A percentile compares a stretch with the other conserved stretches of the same genome.
These are phyloP conservation scores for Durusdinium trenchii DNA, from an alignment of 73 alveolate genomes.

Conservation along the genomic window DNA sequence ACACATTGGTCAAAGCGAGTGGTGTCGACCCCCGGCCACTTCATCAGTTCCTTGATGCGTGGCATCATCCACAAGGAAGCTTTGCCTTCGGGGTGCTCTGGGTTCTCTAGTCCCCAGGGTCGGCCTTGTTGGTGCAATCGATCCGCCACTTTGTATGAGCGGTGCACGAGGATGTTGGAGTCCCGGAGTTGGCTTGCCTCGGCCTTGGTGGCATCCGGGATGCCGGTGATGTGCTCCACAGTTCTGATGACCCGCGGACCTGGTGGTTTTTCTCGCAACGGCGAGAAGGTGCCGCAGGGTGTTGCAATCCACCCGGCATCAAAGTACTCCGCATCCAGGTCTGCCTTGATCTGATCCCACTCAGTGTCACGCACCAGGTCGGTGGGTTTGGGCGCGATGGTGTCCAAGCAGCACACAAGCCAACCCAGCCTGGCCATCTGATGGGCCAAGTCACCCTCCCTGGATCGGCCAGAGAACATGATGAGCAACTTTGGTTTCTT, in stretches of 20 bases:
- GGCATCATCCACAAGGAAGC: not conserved
- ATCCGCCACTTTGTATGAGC: not conserved
- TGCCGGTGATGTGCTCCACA: not conserved
- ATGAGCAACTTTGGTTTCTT: not conserved
- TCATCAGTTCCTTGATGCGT: not conserved
- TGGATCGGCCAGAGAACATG: not conserved
- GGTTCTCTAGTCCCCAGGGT: constrained; percentile 4
- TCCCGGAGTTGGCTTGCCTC: constrained; percentile 3
- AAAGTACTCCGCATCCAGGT: not conserved
- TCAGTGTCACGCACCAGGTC: not conserved
- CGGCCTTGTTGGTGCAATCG: not conserved
- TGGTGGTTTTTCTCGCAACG: not conserved
- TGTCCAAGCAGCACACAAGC: not conserved
- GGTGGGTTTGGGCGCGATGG: not conserved
- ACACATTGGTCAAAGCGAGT: not conserved
- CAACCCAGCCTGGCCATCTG: not conserved
- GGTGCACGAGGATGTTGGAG: not conserved
- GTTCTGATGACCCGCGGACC: not conserved
- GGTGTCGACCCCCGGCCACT: too few species aligned
- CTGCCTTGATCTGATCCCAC: not conserved
- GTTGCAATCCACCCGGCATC: not conserved
- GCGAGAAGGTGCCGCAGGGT: not conserved
- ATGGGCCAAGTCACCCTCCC: not conserved
- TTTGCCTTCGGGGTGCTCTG: not conserved
- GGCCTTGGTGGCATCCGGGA: not conserved